phyloP scores from a whole-genome alignment of 148 eudicot genomes.

The Polygonum maritimum region DNA sequence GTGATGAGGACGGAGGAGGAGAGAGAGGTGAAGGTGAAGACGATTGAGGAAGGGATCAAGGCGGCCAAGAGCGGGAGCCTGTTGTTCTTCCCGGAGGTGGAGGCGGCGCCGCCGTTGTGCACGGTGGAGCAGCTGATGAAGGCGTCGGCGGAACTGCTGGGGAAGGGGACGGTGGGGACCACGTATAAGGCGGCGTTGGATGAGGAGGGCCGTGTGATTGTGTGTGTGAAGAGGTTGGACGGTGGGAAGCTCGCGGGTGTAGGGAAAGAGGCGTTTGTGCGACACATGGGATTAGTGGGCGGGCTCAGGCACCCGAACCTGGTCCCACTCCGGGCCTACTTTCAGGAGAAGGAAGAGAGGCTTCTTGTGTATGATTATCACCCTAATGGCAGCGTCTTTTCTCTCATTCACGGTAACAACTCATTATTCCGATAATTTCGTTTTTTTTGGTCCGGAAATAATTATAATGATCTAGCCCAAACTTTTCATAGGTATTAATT shows the following conservation, averaged over 20 bases:
- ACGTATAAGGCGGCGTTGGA: slow-evolving; percentile 47
- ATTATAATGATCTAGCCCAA: not conserved
- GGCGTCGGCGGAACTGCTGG: slow-evolving; percentile 50
- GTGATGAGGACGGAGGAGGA: slow-evolving; percentile 50
- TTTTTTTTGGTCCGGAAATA: not conserved
- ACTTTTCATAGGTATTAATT: not conserved
- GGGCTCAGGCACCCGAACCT: slow-evolving; percentile 58
- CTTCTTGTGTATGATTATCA: slow-evolving; percentile 59
- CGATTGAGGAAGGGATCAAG: slow-evolving; percentile 23
- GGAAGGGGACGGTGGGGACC: slow-evolving; percentile 46
- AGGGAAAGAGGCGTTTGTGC: slow-evolving; percentile 34
- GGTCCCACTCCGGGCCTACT: slow-evolving; percentile 43
- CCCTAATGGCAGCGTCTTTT: slow-evolving; percentile 44
- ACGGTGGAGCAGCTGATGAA: slow-evolving; percentile 51
- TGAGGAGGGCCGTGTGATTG: slow-evolving; percentile 42
- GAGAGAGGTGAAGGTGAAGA: slow-evolving; percentile 51
- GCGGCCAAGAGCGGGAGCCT: slow-evolving; percentile 13
- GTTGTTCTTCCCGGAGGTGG: slow-evolving; percentile 48
- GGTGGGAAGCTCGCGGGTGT: slow-evolving; percentile 25
- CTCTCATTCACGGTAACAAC: slow-evolving; percentile 48
- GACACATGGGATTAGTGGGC: slow-evolving; percentile 58
- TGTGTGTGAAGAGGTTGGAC: slow-evolving; percentile 48
- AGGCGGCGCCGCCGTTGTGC: slow-evolving; percentile 31
- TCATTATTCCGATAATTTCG: not conserved
- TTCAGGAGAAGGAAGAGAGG: slow-evolving; percentile 52